Conservation (phyloP, 192 early-diverging fungal genomes). For the Coemansia sp. region DNA sequence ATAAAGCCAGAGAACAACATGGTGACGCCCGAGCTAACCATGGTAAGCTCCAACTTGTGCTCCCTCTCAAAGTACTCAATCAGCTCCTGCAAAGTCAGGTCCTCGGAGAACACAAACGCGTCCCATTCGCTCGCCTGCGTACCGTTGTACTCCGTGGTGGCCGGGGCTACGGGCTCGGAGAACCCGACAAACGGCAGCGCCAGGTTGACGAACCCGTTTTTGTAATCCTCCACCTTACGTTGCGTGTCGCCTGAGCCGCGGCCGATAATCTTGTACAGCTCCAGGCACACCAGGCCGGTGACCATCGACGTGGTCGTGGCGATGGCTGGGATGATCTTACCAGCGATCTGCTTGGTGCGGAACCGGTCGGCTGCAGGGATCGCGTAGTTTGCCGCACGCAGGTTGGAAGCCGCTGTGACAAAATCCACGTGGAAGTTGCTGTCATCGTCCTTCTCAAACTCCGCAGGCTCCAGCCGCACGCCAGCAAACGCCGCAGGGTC, state of each 20-base stretch:
- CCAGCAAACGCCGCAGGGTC: slow-evolving; percentile 76
- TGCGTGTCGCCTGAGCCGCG: slow-evolving; percentile 40
- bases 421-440: slow-evolving; percentile 99
- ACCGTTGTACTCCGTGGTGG: slow-evolving; percentile 85
- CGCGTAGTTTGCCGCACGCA: slow-evolving; percentile 81
- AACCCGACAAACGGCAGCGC: slow-evolving; percentile 99
- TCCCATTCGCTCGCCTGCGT: slow-evolving; percentile 93
- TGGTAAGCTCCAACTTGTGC: slow-evolving; percentile 85
- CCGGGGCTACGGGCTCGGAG: slow-evolving; percentile 94
- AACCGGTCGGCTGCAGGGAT: slow-evolving; percentile 72
- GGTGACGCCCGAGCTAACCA: slow-evolving; percentile 87
- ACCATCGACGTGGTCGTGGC: slow-evolving; percentile 95
- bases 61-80: slow-evolving; percentile 79
- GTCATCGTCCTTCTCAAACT: slow-evolving; percentile 99
- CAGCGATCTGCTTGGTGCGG: slow-evolving; percentile 86
- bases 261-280: slow-evolving; percentile 87
- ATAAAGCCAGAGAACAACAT: slow-evolving; percentile 94
- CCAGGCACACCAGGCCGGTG: slow-evolving; percentile 95
- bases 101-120: slow-evolving; percentile 79
- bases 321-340: slow-evolving; percentile 89
- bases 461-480: slow-evolving; percentile 81
- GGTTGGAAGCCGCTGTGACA: slow-evolving; percentile 95
- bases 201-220: slow-evolving; percentile 98
- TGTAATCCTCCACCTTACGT: slow-evolving; percentile 91
- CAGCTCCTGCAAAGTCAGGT: slow-evolving; percentile 87